These are phyloP conservation scores for Pseudogymnoascus sp. DNA, from an alignment of 2,329 filamentous ascomycete genomes.

Conservation along the genomic window DNA sequence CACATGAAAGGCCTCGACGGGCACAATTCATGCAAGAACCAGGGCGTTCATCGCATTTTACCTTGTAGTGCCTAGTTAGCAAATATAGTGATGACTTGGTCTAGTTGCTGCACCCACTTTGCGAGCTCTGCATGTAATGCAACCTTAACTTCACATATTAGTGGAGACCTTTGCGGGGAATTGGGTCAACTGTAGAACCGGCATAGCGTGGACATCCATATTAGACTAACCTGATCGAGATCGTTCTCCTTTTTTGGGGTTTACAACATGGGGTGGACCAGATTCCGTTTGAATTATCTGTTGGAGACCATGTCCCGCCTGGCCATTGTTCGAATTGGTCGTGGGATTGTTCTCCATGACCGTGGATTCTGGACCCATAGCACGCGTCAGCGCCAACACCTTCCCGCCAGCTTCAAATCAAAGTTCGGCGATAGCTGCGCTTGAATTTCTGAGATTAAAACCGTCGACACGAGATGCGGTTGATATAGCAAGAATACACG, in stretches of 20 bases:
- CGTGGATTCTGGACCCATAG: neutral
- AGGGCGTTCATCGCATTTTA: conserved; percentile 9
- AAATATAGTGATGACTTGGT: neutral
- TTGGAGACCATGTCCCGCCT: neutral
- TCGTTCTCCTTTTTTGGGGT: neutral
- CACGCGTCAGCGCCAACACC: neutral
- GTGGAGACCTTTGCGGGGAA: neutral
- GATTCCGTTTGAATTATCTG: neutral
- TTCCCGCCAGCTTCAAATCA: neutral
- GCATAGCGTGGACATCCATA: neutral
- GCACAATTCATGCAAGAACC: conserved; percentile 6
- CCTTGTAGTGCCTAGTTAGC: neutral
- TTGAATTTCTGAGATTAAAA: neutral
- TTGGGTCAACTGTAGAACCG: neutral
- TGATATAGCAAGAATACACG: neutral
- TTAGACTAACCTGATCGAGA: neutral
- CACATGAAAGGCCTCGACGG: neutral
- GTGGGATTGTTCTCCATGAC: neutral
- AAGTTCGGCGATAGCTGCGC: neutral
- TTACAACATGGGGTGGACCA: neutral
- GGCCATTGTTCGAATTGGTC: neutral
- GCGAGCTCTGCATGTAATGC: conserved; percentile 9
- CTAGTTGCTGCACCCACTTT: neutral
- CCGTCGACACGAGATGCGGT: neutral
- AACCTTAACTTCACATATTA: neutral